phyloP scores from a whole-genome alignment of 2,329 filamentous ascomycete species.

The Hypocrella siamensis region DNA sequence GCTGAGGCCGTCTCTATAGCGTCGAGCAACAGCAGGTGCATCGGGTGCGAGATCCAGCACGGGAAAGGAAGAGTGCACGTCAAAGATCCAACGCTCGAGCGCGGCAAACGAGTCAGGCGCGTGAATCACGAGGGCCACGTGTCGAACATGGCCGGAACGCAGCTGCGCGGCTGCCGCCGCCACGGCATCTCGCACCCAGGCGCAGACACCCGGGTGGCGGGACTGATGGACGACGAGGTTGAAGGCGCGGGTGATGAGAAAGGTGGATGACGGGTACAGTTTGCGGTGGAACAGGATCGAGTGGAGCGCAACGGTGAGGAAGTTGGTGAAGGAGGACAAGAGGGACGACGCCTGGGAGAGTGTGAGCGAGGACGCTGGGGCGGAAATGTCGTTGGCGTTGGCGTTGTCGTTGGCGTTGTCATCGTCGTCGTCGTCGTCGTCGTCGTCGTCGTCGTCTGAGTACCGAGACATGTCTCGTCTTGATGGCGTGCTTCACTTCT shows the following conservation, averaged over 20 bases:
- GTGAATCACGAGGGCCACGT: conserved; percentile 34
- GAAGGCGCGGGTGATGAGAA: conserved; percentile 66
- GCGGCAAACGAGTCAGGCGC: conserved; percentile 21
- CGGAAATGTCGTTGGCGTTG: conserved; percentile 3
- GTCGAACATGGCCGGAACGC: conserved; percentile 33
- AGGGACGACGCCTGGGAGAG: conserved; percentile 26
- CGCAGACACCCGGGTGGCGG: conserved; percentile 70
- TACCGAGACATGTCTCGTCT: neutral
- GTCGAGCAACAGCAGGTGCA: conserved; percentile 11
- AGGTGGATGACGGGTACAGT: conserved; percentile 65
- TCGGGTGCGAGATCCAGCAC: conserved; percentile 11
- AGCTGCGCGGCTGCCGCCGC: conserved; percentile 57
- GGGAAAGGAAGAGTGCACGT: conserved; percentile 36
- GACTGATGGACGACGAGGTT: conserved; percentile 75
- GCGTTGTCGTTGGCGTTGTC: neutral
- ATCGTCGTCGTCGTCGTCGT: neutral
- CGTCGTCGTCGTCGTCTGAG: no score
- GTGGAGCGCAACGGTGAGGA: conserved; percentile 71
- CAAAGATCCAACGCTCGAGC: conserved; percentile 48
- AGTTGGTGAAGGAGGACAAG: conserved; percentile 57
- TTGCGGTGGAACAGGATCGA: conserved; percentile 69
- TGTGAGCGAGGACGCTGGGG: no score
- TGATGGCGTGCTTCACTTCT: neutral
- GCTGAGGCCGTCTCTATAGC: conserved; percentile 19
- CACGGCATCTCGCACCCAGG: conserved; percentile 73